phyloP scores from a whole-genome alignment of 306 rosid genomes.

The Begonia masoniana region DNA sequence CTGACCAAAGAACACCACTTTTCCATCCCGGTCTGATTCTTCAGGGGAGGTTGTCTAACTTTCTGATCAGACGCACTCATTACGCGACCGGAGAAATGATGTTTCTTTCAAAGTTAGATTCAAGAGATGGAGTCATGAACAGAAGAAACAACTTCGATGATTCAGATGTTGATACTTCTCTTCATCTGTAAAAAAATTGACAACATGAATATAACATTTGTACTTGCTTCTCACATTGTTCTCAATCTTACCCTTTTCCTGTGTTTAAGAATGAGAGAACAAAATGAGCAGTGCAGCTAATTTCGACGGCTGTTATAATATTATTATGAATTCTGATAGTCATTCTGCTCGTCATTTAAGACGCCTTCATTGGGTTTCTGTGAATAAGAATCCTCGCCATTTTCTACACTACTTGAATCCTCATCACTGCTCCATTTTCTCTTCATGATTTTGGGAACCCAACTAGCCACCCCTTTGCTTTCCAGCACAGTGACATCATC shows the following conservation, averaged over 20 bases:
- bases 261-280: conserved; percentile 27
- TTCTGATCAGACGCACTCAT: conserved; percentile 17
- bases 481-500: conserved; percentile 30
- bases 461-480: conserved; percentile 50
- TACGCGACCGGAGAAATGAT: conserved; percentile 11
- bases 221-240: conserved; percentile 5
- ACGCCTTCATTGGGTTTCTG: conserved; percentile 32
- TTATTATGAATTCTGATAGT: not conserved
- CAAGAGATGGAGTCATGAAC: conserved; percentile 11
- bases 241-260: conserved; percentile 17
- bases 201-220: conserved; percentile 9
- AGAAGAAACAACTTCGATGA: conserved; percentile 18
- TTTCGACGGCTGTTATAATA: conserved; percentile 23
- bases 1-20: conserved; percentile 4
- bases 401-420: conserved; percentile 38
- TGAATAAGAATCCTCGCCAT: conserved; percentile 41
- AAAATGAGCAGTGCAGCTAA: conserved; percentile 13
- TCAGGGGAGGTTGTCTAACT: conserved; percentile 2
- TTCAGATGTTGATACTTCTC: conserved; percentile 34
- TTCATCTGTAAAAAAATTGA: conserved; percentile 23
- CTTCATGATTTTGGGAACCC: conserved; percentile 73
- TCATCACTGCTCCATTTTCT: conserved; percentile 53
- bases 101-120: conserved; percentile 11
- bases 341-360: conserved; percentile 34
- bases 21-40: too few species aligned